Percentiles rank a stretch among this genome's conserved stretches.
Evolutionary conservation across 2,329 filamentous ascomycete species (phyloP).

Genomic region (Trichophyton verrucosum): DNA sequence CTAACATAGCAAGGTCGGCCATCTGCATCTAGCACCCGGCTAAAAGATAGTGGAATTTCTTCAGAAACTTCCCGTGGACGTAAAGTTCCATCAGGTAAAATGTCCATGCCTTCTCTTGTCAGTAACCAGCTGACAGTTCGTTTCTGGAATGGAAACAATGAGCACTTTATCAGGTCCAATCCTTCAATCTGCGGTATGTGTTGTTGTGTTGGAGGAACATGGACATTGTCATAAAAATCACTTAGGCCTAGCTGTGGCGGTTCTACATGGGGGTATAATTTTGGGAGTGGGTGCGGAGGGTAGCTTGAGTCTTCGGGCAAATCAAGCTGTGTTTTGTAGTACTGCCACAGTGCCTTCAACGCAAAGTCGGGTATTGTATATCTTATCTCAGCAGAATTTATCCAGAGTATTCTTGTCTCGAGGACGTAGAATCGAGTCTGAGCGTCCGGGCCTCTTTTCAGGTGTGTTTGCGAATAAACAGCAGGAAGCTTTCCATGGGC

Average conservation of each 20-base stretch:
- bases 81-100: conserved; percentile 23
- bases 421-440: conserved; percentile 17
- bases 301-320: not conserved
- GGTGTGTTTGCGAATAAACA: conserved; percentile 23
- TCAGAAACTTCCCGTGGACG: conserved; percentile 11
- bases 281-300: not conserved
- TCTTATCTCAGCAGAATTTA: conserved; percentile 22
- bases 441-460: conserved; percentile 14
- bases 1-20: conserved; percentile 31
- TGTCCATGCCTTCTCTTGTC: conserved; percentile 30
- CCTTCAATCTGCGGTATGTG: conserved; percentile 24
- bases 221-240: conserved; percentile 38
- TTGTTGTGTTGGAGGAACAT: conserved; percentile 29
- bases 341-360: not conserved
- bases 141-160: conserved; percentile 39
- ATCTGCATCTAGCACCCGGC: conserved; percentile 25
- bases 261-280: not conserved
- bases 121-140: conserved; percentile 38
- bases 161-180: conserved; percentile 24
- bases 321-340: conserved; percentile 14
- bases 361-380: not conserved
- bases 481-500: not conserved
- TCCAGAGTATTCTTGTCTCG: conserved; percentile 26
- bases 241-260: conserved; percentile 14
- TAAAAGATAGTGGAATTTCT: conserved; percentile 29